These are phyloP conservation scores for Stevia rebaudiana DNA, from an alignment of 140 eudicot genomes.

Conservation along the genomic window DNA sequence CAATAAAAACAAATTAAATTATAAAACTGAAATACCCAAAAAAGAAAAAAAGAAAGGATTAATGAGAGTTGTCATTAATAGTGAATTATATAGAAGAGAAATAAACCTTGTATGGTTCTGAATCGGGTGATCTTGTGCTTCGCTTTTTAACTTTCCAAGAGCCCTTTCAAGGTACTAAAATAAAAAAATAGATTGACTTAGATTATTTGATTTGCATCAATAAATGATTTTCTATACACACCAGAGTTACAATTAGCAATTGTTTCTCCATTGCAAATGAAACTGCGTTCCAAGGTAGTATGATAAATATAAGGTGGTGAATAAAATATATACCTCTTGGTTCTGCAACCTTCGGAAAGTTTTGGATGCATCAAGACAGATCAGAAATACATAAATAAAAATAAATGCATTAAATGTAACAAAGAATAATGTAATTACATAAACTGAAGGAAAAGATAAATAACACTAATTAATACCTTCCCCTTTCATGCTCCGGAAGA, in stretches of 20 bases:
- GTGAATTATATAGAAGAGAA: background rate
- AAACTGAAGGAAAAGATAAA: background rate
- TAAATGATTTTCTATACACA: background rate
- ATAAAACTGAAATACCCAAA: background rate
- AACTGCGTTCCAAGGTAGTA: background rate
- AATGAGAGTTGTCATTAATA: background rate
- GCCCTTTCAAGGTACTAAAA: slow-evolving; percentile 57
- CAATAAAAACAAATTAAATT: background rate
- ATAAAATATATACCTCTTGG: slow-evolving; percentile 86
- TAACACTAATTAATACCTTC: slow-evolving; percentile 36
- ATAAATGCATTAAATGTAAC: slow-evolving; percentile 1
- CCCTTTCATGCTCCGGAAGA: slow-evolving; percentile 86
- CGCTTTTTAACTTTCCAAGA: slow-evolving; percentile 48
- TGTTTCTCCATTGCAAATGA: background rate
- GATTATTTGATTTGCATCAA: background rate
- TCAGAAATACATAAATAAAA: slow-evolving; percentile 12
- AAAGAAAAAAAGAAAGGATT: background rate
- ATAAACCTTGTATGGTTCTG: slow-evolving; percentile 46
- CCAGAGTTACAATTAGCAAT: slow-evolving; percentile 1
- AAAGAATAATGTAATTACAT: slow-evolving; percentile 1
- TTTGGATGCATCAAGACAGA: slow-evolving; percentile 19
- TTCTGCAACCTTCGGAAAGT: slow-evolving; percentile 53
- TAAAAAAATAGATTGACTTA: slow-evolving; percentile 4
- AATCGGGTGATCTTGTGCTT: slow-evolving; percentile 41
- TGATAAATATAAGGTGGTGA: background rate